These are phyloP conservation scores for Tilletia setariae DNA, from an alignment of 1,284 basidiomycete genomes.

Conservation along the genomic window DNA sequence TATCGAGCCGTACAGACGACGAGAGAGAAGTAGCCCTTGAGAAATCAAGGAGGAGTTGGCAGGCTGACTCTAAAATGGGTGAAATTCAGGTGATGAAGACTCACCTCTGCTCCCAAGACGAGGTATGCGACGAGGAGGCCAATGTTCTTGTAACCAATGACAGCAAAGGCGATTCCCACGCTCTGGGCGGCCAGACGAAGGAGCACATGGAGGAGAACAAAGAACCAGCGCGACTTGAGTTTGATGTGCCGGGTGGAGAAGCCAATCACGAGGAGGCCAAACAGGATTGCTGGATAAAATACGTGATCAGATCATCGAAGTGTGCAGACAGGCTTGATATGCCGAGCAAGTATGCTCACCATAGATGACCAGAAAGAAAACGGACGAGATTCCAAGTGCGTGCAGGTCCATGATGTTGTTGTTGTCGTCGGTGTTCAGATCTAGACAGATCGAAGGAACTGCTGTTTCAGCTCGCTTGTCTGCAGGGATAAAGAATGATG, in stretches of 20 bases:
- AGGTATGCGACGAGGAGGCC: constrained; percentile 33
- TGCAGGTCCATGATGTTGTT: not conserved
- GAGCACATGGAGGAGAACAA: constrained; percentile 33
- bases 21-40: constrained; percentile 34
- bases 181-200: constrained; percentile 30
- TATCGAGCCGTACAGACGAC: constrained; percentile 34
- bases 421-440: too few species aligned
- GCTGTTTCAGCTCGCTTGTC: too few species aligned
- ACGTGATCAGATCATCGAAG: not conserved
- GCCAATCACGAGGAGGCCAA: not conserved
- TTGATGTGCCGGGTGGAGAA: not conserved
- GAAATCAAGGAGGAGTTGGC: too few species aligned
- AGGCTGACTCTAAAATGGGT: too few species aligned
- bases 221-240: constrained; percentile 24
- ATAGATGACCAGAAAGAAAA: constrained; percentile 19
- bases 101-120: constrained; percentile 29
- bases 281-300: not conserved
- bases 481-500: too few species aligned
- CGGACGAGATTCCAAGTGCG: constrained; percentile 15
- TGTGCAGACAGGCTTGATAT: not conserved
- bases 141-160: constrained; percentile 24
- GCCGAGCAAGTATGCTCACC: not conserved
- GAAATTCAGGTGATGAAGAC: too few species aligned
- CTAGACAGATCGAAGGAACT: too few species aligned
- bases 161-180: constrained; percentile 30